Evolutionary conservation across 495 filamentous ascomycete genomes (phyloP).

Genomic region (Amorphotheca resinae): DNA sequence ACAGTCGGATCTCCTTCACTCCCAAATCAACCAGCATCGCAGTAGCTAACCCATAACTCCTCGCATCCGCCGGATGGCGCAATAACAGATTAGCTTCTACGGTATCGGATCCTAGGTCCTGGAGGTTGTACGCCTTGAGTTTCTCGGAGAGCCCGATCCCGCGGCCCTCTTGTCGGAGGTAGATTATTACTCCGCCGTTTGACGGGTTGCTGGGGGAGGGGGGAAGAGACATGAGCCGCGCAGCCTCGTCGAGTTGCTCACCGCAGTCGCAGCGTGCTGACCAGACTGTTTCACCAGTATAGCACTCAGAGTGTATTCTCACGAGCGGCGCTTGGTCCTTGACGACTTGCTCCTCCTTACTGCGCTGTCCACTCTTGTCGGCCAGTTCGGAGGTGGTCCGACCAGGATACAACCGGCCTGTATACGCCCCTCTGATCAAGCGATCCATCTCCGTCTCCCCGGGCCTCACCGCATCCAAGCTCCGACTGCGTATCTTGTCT

Average conservation of each 20-base stretch:
- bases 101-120: conserved; percentile 89
- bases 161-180: conserved; percentile 88
- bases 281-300: conserved; percentile 97
- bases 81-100: conserved; percentile 90
- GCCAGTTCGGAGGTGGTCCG: conserved; percentile 50
- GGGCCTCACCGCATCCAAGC: conserved; percentile 63
- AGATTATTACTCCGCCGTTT: conserved; percentile 81
- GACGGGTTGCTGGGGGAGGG: conserved; percentile 29
- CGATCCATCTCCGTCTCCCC: conserved; percentile 95
- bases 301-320: conserved; percentile 95
- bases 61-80: conserved; percentile 85
- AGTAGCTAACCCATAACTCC: conserved; percentile 88
- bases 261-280: conserved; percentile 95
- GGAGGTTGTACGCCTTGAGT: conserved; percentile 94
- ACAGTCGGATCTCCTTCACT: conserved; percentile 58
- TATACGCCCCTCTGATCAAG: conserved; percentile 89
- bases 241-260: conserved; percentile 94
- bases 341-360: background rate
- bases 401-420: conserved; percentile 76
- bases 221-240: conserved; percentile 80
- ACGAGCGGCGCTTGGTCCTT: conserved; percentile 48
- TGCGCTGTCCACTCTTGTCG: background rate
- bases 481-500: conserved; percentile 62
- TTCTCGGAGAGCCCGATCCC: conserved; percentile 93
- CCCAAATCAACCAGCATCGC: conserved; percentile 86